phyloP scores from a whole-genome alignment of 2,329 filamentous ascomycete species.

The Fonsecaea nubica region DNA sequence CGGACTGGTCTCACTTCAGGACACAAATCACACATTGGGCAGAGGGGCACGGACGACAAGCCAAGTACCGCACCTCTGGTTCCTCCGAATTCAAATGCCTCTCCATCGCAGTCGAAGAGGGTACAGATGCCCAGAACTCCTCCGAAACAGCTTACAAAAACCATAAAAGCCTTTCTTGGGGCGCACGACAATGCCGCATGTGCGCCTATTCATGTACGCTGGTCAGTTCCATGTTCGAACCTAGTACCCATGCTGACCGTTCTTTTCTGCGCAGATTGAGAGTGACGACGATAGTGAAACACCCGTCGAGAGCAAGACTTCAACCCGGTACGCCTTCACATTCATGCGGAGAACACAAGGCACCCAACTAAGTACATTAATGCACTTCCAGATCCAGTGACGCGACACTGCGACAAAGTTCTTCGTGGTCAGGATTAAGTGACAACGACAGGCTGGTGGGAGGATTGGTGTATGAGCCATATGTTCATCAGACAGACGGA shows the following conservation, averaged over 20 bases:
- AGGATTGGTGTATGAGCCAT: slow-evolving; percentile 24
- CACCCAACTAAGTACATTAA: slow-evolving; percentile 10
- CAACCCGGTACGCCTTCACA: slow-evolving; percentile 6
- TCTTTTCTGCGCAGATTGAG: slow-evolving; percentile 21
- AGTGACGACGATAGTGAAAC: slow-evolving; percentile 29
- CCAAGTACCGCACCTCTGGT: slow-evolving; percentile 8
- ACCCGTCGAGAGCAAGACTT: not conserved
- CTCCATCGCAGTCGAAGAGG: slow-evolving; percentile 14
- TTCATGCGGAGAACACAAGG: not conserved
- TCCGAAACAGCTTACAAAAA: slow-evolving; percentile 22
- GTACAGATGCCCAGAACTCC: slow-evolving; percentile 22
- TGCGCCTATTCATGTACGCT: slow-evolving; percentile 26
- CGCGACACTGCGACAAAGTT: not conserved
- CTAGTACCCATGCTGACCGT: slow-evolving; percentile 1
- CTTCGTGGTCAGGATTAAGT: slow-evolving; percentile 13
- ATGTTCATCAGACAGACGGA: not conserved
- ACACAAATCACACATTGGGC: slow-evolving; percentile 8
- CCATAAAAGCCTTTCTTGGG: slow-evolving; percentile 18
- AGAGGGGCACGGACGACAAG: slow-evolving; percentile 15
- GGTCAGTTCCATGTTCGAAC: not conserved
- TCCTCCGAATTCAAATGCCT: slow-evolving; percentile 26
- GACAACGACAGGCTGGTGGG: slow-evolving; percentile 29
- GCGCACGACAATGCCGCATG: slow-evolving; percentile 21
- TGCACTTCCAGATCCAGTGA: slow-evolving; percentile 7
- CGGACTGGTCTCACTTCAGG: slow-evolving; percentile 13